Conservation (phyloP, 768 basidiomycete genomes). For the Boletales sp. region DNA sequence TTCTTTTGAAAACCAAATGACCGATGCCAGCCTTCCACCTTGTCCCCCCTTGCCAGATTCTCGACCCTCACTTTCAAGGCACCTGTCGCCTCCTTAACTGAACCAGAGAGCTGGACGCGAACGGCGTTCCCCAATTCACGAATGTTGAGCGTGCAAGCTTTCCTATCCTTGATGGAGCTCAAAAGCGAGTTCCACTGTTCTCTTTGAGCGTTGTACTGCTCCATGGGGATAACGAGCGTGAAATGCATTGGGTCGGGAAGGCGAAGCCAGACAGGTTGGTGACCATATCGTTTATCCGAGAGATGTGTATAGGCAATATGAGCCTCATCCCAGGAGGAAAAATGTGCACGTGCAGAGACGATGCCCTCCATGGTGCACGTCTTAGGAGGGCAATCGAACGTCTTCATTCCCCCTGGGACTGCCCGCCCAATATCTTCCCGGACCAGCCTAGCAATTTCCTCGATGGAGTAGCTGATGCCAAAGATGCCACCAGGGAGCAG, state of each 20-base stretch:
- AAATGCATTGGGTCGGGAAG: slow-evolving; percentile 52
- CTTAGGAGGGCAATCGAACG: slow-evolving; percentile 25
- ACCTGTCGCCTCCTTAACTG: slow-evolving; percentile 51
- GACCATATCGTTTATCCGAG: slow-evolving; percentile 30
- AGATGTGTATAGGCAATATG: slow-evolving; percentile 38
- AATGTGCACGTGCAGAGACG: slow-evolving; percentile 40
- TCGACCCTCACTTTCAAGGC: slow-evolving; percentile 60
- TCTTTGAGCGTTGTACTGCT: slow-evolving; percentile 51
- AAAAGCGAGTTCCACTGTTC: slow-evolving; percentile 46
- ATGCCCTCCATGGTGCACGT: slow-evolving; percentile 29
- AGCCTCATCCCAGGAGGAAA: slow-evolving; percentile 48
- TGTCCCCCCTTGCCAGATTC: slow-evolving; percentile 48
- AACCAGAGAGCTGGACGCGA: slow-evolving; percentile 45
- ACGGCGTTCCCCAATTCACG: slow-evolving; percentile 24
- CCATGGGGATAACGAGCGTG: slow-evolving; percentile 42
- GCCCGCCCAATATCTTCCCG: slow-evolving; percentile 20
- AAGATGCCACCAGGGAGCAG: slow-evolving; percentile 21
- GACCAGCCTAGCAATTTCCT: slow-evolving; percentile 20
- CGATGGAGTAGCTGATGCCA: slow-evolving; percentile 17
- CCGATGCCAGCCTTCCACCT: slow-evolving; percentile 49
- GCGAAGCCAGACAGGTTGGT: slow-evolving; percentile 34
- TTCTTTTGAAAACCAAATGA: slow-evolving; percentile 30
- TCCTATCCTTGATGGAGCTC: slow-evolving; percentile 33
- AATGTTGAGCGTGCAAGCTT: slow-evolving; percentile 34
- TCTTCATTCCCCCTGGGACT: slow-evolving; percentile 13